These are phyloP conservation scores for Thalassiosira oceanica DNA, from an alignment of 352 stramenopile species.

Conservation along the genomic window DNA sequence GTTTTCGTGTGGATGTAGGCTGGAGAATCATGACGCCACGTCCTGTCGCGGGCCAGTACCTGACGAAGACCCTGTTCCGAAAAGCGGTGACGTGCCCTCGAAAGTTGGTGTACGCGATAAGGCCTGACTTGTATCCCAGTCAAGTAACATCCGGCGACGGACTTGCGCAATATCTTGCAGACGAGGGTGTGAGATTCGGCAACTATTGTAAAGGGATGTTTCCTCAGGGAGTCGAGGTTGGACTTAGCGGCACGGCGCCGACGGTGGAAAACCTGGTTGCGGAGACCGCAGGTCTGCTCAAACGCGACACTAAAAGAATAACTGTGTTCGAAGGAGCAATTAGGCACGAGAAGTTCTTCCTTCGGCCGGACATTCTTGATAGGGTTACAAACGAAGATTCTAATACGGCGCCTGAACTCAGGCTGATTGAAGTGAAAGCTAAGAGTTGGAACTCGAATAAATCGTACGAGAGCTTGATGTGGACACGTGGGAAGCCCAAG, in stretches of 20 bases:
- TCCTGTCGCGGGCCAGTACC: constrained; percentile 27
- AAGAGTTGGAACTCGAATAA: constrained; percentile 49
- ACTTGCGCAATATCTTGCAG: constrained; percentile 31
- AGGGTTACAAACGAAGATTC: constrained; percentile 15
- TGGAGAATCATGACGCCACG: no score
- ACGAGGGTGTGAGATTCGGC: constrained; percentile 43
- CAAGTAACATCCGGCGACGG: constrained; percentile 15
- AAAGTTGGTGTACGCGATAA: constrained; percentile 49
- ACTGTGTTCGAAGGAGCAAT: constrained; percentile 53
- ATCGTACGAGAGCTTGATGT: constrained; percentile 22
- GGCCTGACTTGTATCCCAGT: constrained; percentile 28
- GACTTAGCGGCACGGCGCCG: neutral
- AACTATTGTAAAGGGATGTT: constrained; percentile 45
- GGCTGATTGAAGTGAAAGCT: constrained; percentile 56
- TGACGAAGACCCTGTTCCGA: constrained; percentile 52
- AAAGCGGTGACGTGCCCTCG: constrained; percentile 43
- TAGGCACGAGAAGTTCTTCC: constrained; percentile 22
- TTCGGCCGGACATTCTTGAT: constrained; percentile 50
- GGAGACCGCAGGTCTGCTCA: constrained; percentile 23
- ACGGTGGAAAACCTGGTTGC: constrained; percentile 19
- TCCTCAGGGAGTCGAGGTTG: constrained; percentile 43
- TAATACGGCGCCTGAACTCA: constrained; percentile 32
- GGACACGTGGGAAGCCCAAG: constrained; percentile 35
- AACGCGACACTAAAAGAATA: constrained; percentile 5
- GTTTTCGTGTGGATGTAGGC: no score